Percentiles rank a stretch among this genome's conserved stretches.
These are phyloP conservation scores for Aurantiochytrium sp. DNA, from an alignment of 108 stramenopile species.

Conservation along the genomic window DNA sequence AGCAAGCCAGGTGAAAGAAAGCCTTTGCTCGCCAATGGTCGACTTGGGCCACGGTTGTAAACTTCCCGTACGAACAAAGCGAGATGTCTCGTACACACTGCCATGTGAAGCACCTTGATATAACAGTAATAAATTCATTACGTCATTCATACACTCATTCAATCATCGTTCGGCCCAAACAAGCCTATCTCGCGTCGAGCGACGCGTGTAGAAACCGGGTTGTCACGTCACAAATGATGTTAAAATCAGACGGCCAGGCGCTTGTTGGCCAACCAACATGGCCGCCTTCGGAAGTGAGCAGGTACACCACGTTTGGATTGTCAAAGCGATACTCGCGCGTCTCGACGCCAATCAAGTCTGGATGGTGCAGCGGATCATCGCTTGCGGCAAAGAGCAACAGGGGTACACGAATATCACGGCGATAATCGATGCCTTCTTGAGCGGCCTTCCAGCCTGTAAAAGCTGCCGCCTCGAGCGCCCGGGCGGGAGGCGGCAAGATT, in stretches of 20 bases:
- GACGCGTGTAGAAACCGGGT: not conserved
- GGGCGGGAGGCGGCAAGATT: not conserved
- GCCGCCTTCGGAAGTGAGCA: not conserved
- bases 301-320: not conserved
- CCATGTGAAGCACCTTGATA: no score
- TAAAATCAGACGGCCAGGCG: not conserved
- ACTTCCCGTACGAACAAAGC: no score
- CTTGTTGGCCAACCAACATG: not conserved
- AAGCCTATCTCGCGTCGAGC: not conserved
- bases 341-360: not conserved
- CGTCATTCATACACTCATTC: no score
- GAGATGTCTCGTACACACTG: no score
- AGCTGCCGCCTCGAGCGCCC: not conserved
- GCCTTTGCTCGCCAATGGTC: no score
- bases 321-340: not conserved
- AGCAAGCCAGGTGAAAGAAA: no score
- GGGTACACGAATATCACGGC: not conserved
- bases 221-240: not conserved
- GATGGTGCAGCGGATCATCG: slow-evolving; percentile 3
- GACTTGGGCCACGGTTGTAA: no score
- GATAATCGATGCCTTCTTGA: not conserved
- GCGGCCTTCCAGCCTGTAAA: not conserved
- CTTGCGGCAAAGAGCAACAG: not conserved
- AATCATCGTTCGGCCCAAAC: no score
- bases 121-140: no score